These are phyloP conservation scores for Hypoxylon sp. DNA, from an alignment of 2,329 filamentous ascomycete species.

Conservation along the genomic window DNA sequence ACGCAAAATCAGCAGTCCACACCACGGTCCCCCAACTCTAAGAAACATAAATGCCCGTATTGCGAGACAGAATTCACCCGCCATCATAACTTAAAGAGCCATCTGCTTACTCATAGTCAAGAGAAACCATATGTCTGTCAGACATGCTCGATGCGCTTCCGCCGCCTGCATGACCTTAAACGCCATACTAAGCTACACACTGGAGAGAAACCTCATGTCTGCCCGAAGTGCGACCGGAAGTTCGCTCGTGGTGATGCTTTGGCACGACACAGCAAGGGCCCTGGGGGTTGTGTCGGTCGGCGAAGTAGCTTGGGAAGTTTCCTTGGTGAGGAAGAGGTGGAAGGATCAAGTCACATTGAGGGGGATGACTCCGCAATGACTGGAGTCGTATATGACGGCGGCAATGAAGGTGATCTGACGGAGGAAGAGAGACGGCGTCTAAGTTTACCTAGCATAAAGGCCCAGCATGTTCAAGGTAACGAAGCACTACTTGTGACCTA, in stretches of 20 bases:
- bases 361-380: constrained; percentile 70
- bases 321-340: constrained; percentile 80
- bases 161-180: constrained; percentile 93
- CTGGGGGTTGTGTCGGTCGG: constrained; percentile 93
- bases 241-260: constrained; percentile 96
- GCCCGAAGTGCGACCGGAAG: constrained; percentile 91
- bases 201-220: constrained; percentile 94
- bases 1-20: constrained; percentile 60
- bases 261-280: constrained; percentile 94
- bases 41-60: constrained; percentile 97
- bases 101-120: constrained; percentile 96
- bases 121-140: constrained; percentile 97
- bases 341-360: constrained; percentile 62
- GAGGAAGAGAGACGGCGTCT: constrained; percentile 73
- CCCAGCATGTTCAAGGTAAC: constrained; percentile 72
- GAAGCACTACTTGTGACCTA: constrained; percentile 63
- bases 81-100: constrained; percentile 97
- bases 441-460: constrained; percentile 81
- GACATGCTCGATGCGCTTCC: constrained; percentile 92
- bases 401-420: constrained; percentile 72
- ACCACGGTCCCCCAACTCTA: constrained; percentile 78
- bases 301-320: constrained; percentile 88
- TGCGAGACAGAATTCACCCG: constrained; percentile 97
- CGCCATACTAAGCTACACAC: constrained; percentile 97
- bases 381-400: constrained; percentile 67